Conservation (phyloP, 2,329 filamentous ascomycete genomes). For the Sporothrix schenckii region DNA sequence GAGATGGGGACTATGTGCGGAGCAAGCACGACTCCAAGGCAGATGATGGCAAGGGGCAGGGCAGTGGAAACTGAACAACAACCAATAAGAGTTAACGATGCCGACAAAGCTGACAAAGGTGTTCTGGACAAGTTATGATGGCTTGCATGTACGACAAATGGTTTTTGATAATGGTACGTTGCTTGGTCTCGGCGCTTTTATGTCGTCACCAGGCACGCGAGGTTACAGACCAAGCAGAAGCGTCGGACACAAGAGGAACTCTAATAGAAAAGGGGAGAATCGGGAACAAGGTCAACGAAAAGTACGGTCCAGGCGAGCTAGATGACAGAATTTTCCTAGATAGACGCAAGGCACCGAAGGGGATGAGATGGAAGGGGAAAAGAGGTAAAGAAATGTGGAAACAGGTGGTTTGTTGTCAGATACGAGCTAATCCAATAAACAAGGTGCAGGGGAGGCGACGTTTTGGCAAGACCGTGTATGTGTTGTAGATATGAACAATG, state of each 20-base stretch:
- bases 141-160: neutral
- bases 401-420: neutral
- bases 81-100: neutral
- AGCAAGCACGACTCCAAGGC: neutral
- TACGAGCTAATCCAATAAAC: slow-evolving; percentile 11
- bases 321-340: slow-evolving; percentile 6
- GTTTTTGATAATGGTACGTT: neutral
- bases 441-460: too few species aligned
- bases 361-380: slow-evolving; percentile 20
- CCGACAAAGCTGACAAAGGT: neutral
- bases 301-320: slow-evolving; percentile 4
- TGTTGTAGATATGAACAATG: neutral
- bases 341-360: slow-evolving; percentile 2
- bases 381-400: slow-evolving; percentile 19
- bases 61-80: neutral
- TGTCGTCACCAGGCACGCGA: slow-evolving; percentile 15
- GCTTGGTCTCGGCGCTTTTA: slow-evolving; percentile 24
- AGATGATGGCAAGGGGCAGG: slow-evolving; percentile 18
- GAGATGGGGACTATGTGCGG: slow-evolving; percentile 5
- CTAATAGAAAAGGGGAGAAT: neutral
- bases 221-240: neutral
- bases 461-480: neutral
- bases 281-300: neutral
- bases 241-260: slow-evolving; percentile 9
- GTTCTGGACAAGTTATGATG: neutral